phyloP scores from a whole-genome alignment of 2,329 filamentous ascomycete genomes.

The Cadophora gregata region DNA sequence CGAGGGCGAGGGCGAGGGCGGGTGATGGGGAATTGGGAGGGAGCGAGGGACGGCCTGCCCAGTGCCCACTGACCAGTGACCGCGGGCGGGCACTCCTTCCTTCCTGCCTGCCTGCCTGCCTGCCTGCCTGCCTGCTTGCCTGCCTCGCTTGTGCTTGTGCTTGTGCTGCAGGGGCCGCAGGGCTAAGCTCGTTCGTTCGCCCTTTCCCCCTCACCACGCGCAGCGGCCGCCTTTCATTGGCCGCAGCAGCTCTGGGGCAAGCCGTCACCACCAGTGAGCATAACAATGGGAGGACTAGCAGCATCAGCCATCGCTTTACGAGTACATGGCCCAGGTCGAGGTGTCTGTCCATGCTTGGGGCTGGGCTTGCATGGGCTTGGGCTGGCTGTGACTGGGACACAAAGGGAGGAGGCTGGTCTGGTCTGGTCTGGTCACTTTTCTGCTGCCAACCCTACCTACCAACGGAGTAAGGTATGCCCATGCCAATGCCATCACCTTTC shows the following conservation, averaged over 20 bases:
- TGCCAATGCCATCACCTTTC: too few relatives aligned
- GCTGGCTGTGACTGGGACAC: not conserved
- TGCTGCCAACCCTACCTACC: not conserved
- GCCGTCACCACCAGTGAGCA: not conserved
- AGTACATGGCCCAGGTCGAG: too few relatives aligned
- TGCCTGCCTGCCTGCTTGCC: conserved; percentile 1
- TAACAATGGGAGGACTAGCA: not conserved
- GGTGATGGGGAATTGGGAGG: not conserved
- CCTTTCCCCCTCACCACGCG: conserved; percentile 3
- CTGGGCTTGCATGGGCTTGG: not conserved
- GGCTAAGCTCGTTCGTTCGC: not conserved
- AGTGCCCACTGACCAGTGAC: too few relatives aligned
- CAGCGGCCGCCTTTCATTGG: not conserved
- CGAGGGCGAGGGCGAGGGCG: not conserved
- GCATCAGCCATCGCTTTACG: not conserved
- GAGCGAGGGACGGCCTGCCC: too few relatives aligned
- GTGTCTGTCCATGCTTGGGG: not conserved
- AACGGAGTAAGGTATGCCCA: too few relatives aligned
- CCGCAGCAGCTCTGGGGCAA: not conserved
- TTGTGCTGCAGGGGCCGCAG: not conserved
- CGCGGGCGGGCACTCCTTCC: too few relatives aligned
- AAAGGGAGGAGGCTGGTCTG: not conserved
- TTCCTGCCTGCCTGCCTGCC: too few relatives aligned
- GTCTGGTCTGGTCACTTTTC: not conserved
- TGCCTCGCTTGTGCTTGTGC: not conserved